These are phyloP conservation scores for Solanum piurae DNA, from an alignment of 257 asterid genomes.

Conservation along the genomic window DNA sequence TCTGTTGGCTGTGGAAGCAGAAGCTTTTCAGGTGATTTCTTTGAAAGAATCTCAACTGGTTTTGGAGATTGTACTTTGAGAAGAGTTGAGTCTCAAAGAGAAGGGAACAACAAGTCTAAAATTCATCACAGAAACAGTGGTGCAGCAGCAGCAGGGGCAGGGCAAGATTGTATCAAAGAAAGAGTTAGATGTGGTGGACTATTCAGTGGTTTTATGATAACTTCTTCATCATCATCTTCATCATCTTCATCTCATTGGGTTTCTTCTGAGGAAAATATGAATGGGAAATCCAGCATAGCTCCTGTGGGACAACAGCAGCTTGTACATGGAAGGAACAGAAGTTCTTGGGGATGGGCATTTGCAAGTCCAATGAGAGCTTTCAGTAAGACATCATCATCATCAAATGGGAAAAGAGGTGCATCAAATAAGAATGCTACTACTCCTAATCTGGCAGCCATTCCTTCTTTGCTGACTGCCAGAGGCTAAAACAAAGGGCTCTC, in stretches of 20 bases:
- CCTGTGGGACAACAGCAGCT: slow-evolving; percentile 14
- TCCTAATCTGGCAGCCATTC: slow-evolving; percentile 79
- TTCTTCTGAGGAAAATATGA: slow-evolving; percentile 49
- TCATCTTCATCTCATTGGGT: slow-evolving; percentile 60
- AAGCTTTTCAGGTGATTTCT: slow-evolving; percentile 92
- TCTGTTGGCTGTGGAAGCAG: slow-evolving; percentile 99
- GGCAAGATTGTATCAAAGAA: slow-evolving; percentile 69
- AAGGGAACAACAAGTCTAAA: slow-evolving; percentile 53
- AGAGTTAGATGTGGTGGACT: slow-evolving; percentile 91
- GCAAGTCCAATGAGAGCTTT: slow-evolving; percentile 99
- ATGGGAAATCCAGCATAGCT: slow-evolving; percentile 22
- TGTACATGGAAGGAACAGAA: slow-evolving; percentile 75
- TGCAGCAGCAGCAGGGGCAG: slow-evolving; percentile 1
- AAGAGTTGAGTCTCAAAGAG: slow-evolving; percentile 93
- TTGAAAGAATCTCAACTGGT: slow-evolving; percentile 92
- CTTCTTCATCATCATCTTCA: slow-evolving; percentile 75
- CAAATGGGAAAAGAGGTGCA: slow-evolving; percentile 40
- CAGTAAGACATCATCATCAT: slow-evolving; percentile 5
- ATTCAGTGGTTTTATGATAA: slow-evolving; percentile 77
- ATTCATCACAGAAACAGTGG: slow-evolving; percentile 19
- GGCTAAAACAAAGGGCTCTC: slow-evolving; percentile 26
- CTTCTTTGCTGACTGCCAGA: slow-evolving; percentile 70
- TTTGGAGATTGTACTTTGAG: slow-evolving; percentile 92
- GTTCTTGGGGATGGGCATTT: slow-evolving; percentile 92
- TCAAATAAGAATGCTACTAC: slow-evolving; percentile 39